A percentile compares a stretch with the other conserved stretches of the same genome.
These are phyloP conservation scores for Eucalyptus caleyi DNA, from an alignment of 345 rosid species.

Conservation along the genomic window DNA sequence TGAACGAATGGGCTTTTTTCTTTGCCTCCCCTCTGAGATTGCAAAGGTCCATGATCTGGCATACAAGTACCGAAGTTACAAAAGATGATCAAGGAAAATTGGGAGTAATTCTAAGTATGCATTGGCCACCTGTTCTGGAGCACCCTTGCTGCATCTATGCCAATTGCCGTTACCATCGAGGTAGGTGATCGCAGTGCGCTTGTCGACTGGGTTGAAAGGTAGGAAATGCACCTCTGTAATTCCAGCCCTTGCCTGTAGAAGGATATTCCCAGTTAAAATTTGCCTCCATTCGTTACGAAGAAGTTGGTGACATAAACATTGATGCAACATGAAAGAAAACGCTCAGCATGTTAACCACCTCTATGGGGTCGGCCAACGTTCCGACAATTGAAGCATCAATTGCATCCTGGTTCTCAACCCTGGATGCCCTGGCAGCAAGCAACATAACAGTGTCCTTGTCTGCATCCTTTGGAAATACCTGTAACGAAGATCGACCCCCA, in stretches of 20 bases:
- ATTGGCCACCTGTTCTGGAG: slow-evolving; percentile 27
- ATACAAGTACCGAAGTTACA: neutral
- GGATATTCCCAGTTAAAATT: neutral
- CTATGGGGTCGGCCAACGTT: slow-evolving; percentile 30
- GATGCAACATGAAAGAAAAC: neutral
- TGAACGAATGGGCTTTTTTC: slow-evolving; percentile 17
- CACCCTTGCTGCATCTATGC: slow-evolving; percentile 39
- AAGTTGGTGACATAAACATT: neutral
- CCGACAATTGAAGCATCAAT: slow-evolving; percentile 39
- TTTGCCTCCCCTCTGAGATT: slow-evolving; percentile 6
- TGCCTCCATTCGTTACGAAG: neutral
- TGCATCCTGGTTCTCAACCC: slow-evolving; percentile 43
- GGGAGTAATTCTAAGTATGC: neutral
- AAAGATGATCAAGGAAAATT: neutral
- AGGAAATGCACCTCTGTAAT: slow-evolving; percentile 36
- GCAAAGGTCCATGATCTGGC: slow-evolving; percentile 31
- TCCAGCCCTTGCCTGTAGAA: slow-evolving; percentile 23
- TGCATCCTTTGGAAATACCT: slow-evolving; percentile 3
- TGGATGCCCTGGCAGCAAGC: slow-evolving; percentile 34
- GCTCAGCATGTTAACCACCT: slow-evolving; percentile 2
- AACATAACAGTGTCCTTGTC: slow-evolving; percentile 16
- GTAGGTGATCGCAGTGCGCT: slow-evolving; percentile 43
- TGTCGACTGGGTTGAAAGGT: slow-evolving; percentile 41
- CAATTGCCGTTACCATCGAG: slow-evolving; percentile 17
- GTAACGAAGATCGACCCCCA: neutral